Base-by-base conservation (phyloP, 441 rosid genomes). In the Erodium trifolium region DNA sequence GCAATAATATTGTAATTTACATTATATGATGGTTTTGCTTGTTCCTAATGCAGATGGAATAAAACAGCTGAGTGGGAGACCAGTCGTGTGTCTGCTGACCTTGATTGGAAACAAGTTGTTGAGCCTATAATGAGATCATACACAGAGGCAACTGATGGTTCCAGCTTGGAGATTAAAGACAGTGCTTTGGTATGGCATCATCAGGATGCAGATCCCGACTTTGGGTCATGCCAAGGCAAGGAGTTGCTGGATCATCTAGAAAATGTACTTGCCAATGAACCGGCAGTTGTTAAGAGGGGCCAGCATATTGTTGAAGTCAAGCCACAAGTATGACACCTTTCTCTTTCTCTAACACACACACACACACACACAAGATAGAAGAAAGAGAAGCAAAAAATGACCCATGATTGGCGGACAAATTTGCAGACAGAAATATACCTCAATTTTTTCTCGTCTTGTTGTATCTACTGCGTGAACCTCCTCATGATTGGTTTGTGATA, bases 131-230 rank as follows among this genome's bases (percentile, higher is more conserved):
- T 92, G 98, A 81, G 73, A 73, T 75, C 66, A 10, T 92, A 92
- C 73, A 86, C 83, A 59, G 98, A 92, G 62, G 75, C 98, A 37
- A 90, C 98, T 0, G 95, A 92, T 84, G 98, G 98, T 67, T 88
- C 98, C 65, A 83, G 34, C 69, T 87, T 90, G 69, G 95, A 92
- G 79, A 60, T 59, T 2, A 92, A 90, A 81, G 95, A 90, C 68
- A 88, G 98, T 74, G 95, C 86, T 71, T 37, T 90, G 77, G 98
- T 90, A 10, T 92, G 96, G 98, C 96, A 90, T 71, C 89, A 90
- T 77, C 95, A 85, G 82, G 93, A 92, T 77, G 98, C 96, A 0
- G 96, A 92, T 70, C 96, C 96, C 10, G 93, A 87, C 80, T 92
- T 90, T 74, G 95, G 96, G 63, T 92, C 95, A 35, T 87, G 93